Conservation (phyloP, 768 basidiomycete genomes). For the Epithele typhae region DNA sequence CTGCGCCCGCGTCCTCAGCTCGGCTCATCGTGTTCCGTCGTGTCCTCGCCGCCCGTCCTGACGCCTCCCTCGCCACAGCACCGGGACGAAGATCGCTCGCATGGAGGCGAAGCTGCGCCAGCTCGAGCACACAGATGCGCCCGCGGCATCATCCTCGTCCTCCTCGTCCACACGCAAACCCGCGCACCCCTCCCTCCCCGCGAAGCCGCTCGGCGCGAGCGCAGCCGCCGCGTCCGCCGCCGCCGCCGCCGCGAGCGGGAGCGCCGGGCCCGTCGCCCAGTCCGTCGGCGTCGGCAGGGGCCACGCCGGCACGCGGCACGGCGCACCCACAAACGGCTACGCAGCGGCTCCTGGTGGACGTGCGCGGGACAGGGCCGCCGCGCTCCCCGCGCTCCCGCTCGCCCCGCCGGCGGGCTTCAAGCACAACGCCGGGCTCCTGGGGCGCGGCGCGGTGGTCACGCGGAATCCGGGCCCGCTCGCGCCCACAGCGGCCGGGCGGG, state of each 20-base stretch:
- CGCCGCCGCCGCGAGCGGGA: not conserved
- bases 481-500: not conserved
- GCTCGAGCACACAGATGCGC: constrained; percentile 44
- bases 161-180: constrained; percentile 4
- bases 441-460: not conserved
- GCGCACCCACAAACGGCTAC: constrained; percentile 5
- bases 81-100: constrained; percentile 84
- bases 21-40: no score
- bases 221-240: constrained; percentile 6
- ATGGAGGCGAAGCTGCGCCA: constrained; percentile 94
- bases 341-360: not conserved
- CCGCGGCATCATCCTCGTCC: constrained; percentile 6
- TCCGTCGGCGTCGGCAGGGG: no score
- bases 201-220: constrained; percentile 23
- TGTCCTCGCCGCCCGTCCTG: no score
- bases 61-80: constrained; percentile 39
- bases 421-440: not conserved
- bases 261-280: no score
- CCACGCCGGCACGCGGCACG: no score
- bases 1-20: no score
- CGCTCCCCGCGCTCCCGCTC: constrained; percentile 13
- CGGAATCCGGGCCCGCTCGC: not conserved
- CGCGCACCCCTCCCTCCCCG: constrained; percentile 24
- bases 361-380: not conserved
- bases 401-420: not conserved